Evolutionary conservation across 768 basidiomycete genomes (phyloP).

Genomic region (Serpula lacrymans): DNA sequence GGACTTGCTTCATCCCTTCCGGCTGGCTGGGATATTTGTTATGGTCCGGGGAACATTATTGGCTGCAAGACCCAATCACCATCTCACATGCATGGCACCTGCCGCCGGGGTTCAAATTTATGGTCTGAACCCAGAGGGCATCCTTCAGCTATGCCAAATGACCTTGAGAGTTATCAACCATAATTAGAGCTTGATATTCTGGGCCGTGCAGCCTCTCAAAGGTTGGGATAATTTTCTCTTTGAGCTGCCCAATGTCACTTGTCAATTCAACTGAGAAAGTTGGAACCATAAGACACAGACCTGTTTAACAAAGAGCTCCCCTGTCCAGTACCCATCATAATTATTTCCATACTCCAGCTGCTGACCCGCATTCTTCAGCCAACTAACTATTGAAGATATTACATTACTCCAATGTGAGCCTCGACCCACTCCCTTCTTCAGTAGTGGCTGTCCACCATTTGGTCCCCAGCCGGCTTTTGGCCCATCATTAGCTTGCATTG

Average conservation of each 20-base stretch:
- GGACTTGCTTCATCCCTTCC: slow-evolving; percentile 29
- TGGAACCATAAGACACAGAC: slow-evolving; percentile 2
- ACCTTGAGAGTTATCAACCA: slow-evolving; percentile 9
- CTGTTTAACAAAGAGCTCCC: slow-evolving; percentile 4
- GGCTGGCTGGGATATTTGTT: slow-evolving; percentile 21
- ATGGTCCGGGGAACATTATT: slow-evolving; percentile 29
- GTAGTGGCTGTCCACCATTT: no score
- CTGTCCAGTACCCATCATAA: slow-evolving; percentile 8
- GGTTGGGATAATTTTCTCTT: slow-evolving; percentile 9
- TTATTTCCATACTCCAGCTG: slow-evolving; percentile 10
- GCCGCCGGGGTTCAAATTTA: background rate
- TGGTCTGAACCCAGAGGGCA: no score
- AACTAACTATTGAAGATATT: no score
- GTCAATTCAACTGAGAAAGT: no score
- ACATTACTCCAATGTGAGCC: no score
- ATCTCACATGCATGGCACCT: no score
- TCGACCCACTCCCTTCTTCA: no score
- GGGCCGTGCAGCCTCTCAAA: slow-evolving; percentile 19
- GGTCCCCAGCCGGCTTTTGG: no score
- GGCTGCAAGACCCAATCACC: no score
- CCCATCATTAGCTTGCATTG: no score
- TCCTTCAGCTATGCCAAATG: slow-evolving; percentile 10
- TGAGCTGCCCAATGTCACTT: no score
- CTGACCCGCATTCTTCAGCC: slow-evolving; percentile 1
- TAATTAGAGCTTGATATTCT: slow-evolving; percentile 10